Conservation (phyloP, 2,329 filamentous ascomycete species). For the Penicillium rolfsii region DNA sequence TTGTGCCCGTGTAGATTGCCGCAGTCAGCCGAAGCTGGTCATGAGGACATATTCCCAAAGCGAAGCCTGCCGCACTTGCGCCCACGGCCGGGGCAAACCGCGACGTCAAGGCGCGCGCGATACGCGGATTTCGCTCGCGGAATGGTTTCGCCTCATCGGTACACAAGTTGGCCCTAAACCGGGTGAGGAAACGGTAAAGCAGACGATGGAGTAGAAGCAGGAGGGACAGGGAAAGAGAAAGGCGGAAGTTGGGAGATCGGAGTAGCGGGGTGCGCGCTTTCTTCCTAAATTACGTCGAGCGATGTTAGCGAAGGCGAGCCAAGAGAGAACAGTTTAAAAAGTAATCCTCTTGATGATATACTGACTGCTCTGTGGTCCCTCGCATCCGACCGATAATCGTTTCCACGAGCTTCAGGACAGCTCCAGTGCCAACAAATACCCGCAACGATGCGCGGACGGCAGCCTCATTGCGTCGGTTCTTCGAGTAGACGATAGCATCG, state of each 20-base stretch:
- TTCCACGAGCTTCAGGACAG: conserved; percentile 66
- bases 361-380: conserved; percentile 31
- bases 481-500: conserved; percentile 54
- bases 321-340: background rate
- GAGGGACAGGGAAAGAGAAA: conserved; percentile 80
- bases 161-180: conserved; percentile 76
- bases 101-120: conserved; percentile 76
- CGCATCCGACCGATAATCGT: conserved; percentile 45
- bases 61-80: conserved; percentile 81
- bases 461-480: conserved; percentile 70
- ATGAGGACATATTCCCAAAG: conserved; percentile 74
- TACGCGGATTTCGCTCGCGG: conserved; percentile 76
- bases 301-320: background rate
- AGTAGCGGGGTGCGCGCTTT: conserved; percentile 47
- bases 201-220: conserved; percentile 88
- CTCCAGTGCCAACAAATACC: conserved; percentile 67
- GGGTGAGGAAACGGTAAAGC: conserved; percentile 84
- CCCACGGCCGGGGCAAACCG: conserved; percentile 86
- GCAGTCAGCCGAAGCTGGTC: conserved; percentile 75
- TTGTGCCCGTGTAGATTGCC: conserved; percentile 78
- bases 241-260: conserved; percentile 69
- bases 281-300: conserved; percentile 30
- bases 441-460: conserved; percentile 72
- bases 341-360: background rate
- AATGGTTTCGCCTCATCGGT: conserved; percentile 81